Base-by-base conservation (phyloP, 1,284 basidiomycete species). In the Neolentinus lepideus region DNA sequence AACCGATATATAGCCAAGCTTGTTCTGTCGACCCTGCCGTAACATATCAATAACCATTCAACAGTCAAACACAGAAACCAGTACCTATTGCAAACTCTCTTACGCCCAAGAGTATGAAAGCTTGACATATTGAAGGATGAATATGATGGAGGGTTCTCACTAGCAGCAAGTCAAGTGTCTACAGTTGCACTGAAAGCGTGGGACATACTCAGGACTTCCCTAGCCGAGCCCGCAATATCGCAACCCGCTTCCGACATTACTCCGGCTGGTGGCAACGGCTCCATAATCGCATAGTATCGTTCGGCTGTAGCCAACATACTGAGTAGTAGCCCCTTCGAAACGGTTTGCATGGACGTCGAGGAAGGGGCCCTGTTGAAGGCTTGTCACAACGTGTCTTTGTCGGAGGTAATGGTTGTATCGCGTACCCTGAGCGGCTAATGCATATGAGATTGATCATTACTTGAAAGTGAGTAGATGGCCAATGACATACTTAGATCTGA, bases 41-140 rank as follows among this genome's bases (percentile, higher is more conserved):
- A n/a, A 8, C 50, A 35, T 26, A 25, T 22, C 21, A 14, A 60
- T 36, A 27, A 52, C 24, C 29, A 51, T 36, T 21, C 10, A 27
- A 35, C 19, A 24, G 29, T n/a, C 12, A 48, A 53, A 43, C n/a
- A 11, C 27, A 54, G 61, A 1, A 2, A 56, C 12, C 59, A 66
- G 31, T 61, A 77, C 85, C 89, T 46, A 90, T 83, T 11, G 90
- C 92, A 64, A 92, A 89, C 69, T 93, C 90, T 10, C 90, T 79
- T 66, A 90, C 83, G 1, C 89, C 88, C 12, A 93, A 70, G 9
- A 94, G 75, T 24, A 94, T 72, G 16, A 94, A 67, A 2, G 91
- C 77, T 63, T 90, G 88, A 26, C 86, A 87, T 0, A 86, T 87
- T 2, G 84, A 83, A 33, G 83, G 78, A 24, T 84, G 75, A 54